These are phyloP conservation scores for Diutina rugosa DNA, from an alignment of 1,139 yeast species.

Conservation along the genomic window DNA sequence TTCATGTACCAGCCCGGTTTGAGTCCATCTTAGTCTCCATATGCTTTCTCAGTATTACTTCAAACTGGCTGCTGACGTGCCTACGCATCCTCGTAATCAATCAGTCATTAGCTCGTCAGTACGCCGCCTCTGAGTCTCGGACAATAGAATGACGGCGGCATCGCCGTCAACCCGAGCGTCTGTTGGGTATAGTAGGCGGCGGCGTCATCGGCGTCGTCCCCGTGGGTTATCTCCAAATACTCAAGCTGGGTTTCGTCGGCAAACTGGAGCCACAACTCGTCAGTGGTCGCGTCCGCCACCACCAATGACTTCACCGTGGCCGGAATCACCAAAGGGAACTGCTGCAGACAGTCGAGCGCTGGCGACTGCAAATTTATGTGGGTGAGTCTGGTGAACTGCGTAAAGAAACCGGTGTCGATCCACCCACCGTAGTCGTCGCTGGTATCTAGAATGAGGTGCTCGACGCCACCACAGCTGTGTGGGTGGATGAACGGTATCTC, in stretches of 20 bases:
- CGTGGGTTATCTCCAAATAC: background rate
- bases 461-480: background rate
- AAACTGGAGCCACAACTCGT: background rate
- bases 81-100: too few species aligned
- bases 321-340: background rate
- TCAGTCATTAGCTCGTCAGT: too few species aligned
- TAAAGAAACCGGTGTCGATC: background rate
- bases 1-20: too few species aligned
- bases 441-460: background rate
- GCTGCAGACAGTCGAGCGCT: background rate
- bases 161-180: background rate
- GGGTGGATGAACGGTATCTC: background rate
- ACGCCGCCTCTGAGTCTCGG: background rate
- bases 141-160: background rate
- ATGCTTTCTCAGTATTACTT: too few species aligned
- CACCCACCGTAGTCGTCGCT: background rate
- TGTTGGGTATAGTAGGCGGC: background rate
- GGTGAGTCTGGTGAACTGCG: background rate
- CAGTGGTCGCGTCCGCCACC: background rate
- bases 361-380: background rate
- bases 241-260: background rate
- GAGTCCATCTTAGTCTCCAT: too few species aligned
- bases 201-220: background rate
- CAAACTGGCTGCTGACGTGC: too few species aligned
- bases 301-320: background rate